Base-by-base conservation (phyloP, 179 eudicot genomes). In the Spinacia oleracea region DNA sequence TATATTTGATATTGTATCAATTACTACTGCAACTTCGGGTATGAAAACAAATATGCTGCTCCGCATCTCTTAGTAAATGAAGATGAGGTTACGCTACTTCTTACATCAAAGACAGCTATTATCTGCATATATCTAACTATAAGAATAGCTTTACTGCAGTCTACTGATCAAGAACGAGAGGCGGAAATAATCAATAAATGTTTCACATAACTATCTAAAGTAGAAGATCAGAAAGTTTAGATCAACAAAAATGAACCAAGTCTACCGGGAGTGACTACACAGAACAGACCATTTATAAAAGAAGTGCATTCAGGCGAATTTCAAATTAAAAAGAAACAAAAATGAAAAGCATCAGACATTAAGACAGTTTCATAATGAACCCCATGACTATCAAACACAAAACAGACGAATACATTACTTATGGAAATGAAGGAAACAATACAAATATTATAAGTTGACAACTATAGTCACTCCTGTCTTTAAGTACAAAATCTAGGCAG, bases 31-130 rank as follows among this genome's bases (percentile, higher is more conserved):
- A 11, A 59, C 9, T 34, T 14, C 77, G 58, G 77, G 38, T 58
- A 59, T 42, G 35, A 40, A 74, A 12, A 35, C 32, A 35, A 72
- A 32, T 40, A 29, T 74, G 32, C 53, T 59, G 51, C 77, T 56
- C 43, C 1, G 34, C n/a, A 35, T 48, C 50, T 72, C 18, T 29
- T 34, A 15, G 45, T 51, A 72, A 72, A 51, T 45, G 60, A 50
- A 72, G 25, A 72, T 31, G 34, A 51, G 25, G 35, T 31, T 32
- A 51, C 1, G 25, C 27, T 9, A 51, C 64, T 18, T 21, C 43
- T 14, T 32, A 53, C 76, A 73, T 31, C 64, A 73, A 9, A 31
- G 32, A 20, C 2, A n/a, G 64, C 29, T 16, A 6, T 21, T 27
- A 31, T 32, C 8, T 72, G 11, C n/a, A n/a, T 72, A 21, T 18